These are phyloP conservation scores for Diplodia seriata DNA, from an alignment of 2,329 filamentous ascomycete species.

Conservation along the genomic window DNA sequence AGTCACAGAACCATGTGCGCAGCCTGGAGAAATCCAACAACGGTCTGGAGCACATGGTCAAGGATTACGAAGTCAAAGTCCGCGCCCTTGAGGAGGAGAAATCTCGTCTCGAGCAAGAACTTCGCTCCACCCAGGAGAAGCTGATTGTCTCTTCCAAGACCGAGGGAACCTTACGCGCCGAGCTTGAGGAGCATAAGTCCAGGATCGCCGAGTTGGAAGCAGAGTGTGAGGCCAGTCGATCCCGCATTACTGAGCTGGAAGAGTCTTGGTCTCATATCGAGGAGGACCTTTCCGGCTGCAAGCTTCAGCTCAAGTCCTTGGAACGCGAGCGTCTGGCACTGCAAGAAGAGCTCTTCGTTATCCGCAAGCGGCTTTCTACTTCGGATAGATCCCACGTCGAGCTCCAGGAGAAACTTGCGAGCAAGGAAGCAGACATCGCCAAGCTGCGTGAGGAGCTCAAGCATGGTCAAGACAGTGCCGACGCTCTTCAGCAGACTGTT, in stretches of 20 bases:
- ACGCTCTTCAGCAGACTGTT: conserved; percentile 22
- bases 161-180: conserved; percentile 38
- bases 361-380: conserved; percentile 38
- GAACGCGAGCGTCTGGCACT: conserved; percentile 38
- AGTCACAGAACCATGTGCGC: conserved; percentile 38
- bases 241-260: conserved; percentile 38
- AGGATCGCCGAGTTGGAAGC: conserved; percentile 42
- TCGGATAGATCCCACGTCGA: conserved; percentile 36
- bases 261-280: conserved; percentile 41
- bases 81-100: conserved; percentile 41
- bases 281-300: conserved; percentile 36
- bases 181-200: conserved; percentile 37
- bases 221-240: conserved; percentile 34
- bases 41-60: conserved; percentile 37
- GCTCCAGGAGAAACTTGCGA: conserved; percentile 35
- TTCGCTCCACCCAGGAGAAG: conserved; percentile 39
- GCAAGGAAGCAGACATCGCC: conserved; percentile 25
- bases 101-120: conserved; percentile 36
- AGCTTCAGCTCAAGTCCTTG: conserved; percentile 38
- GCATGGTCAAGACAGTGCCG: conserved; percentile 19
- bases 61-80: conserved; percentile 43
- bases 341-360: conserved; percentile 37
- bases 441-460: conserved; percentile 20
- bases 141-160: conserved; percentile 37
- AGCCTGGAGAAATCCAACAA: conserved; percentile 40